Evolutionary conservation across 495 filamentous ascomycete genomes (phyloP), one percentile per base, ranked within the genome.

Genomic region (Penicillium tannophilum): DNA sequence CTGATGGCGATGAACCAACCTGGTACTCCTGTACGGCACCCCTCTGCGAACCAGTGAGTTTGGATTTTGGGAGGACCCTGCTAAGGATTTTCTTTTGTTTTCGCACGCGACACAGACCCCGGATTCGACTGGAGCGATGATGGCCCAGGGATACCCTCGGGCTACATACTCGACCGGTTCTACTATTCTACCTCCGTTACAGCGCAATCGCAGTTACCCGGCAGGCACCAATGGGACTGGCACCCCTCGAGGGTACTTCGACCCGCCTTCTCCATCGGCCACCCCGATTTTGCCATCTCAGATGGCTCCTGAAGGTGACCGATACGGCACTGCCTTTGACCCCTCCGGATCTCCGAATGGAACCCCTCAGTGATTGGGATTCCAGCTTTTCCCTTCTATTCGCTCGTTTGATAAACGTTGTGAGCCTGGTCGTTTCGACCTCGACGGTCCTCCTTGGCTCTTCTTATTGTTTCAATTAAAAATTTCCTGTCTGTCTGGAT

Each of bases 1-100:
- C 44, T 78, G 52, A 74, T 75, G 58, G 67, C 72, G 57, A 74
- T 75, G 67, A 76, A 75, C 51, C 72, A 70, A 60, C 69, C 73
- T 62, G 72, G 72, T 46, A 78, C 75, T 58, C 75, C 75, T 71
- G 75, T 78, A 78, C 69, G 75, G 62, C 67, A 70, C 65, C 64
- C 67, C 63, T 68, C 62, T 55, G 55, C 65, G 46, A 66, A 64
- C 54, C 59, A 62, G 60, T 69, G 62, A 66, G 54, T 58, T 46
- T 56, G 64, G 20, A 53, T 51, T 51, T 50, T 35, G 55, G 63
- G 56, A 56, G 68, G 52, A 64, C 54, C 55, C 64, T 66, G 65
- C 67, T 68, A 69, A 72, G 63, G 59, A 64, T 57, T 61, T 59
- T 66, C 61, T 64, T 50, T 56, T 56, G 64, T 54, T 60, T 46